Base-by-base conservation (phyloP, 768 basidiomycete genomes). In the Gyrodon lividus region DNA sequence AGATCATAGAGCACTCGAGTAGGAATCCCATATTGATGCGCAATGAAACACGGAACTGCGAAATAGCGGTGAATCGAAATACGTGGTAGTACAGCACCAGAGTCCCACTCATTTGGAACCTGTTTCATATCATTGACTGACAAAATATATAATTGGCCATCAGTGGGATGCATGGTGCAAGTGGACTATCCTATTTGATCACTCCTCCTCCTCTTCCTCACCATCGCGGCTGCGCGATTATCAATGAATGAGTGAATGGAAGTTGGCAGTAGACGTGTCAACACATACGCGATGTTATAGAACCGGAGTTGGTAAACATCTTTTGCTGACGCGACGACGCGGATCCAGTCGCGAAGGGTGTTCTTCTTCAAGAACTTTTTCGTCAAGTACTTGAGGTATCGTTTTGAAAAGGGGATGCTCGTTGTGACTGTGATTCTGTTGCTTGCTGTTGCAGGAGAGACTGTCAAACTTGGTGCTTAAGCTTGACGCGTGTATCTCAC, bases 361-460 rank as follows among this genome's bases (percentile, higher is more conserved):
- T 95, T 94, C 84, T 97, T 97, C 83, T 98, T 98, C 74, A 98
- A 81, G 82, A 92, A 95, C 79, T 96, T 96, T 82, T 98, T 98
- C 57, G 96, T 98, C 55, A 98, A 80, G 76, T 98, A 99, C 75
- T 98, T 98, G 70, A 98, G 85, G 74, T 97, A 98, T 51, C 92
- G 83, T 77, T 98, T 98, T 45, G 96, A 98, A 75, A 98, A 88
- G 50, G 92, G 85, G 69, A 96, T 85, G 65, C 76, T 85, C 47
- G 93, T 87, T 46, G 86, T 84, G 60, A 98, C 83, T 50, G 84
- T 87, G 70, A 98, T 80, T 75, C 87, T 92, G 66, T 77, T 86
- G 72, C 82, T 83, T 57, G 84, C 89, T 91, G 56, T 19, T 51
- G 34, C 19, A 48, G 6, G 31, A 31, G 16, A 44, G 42, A 9